Evolutionary conservation across 371 early-diverging fungal genomes (phyloP).

Genomic region (Saksenaea oblongispora): DNA sequence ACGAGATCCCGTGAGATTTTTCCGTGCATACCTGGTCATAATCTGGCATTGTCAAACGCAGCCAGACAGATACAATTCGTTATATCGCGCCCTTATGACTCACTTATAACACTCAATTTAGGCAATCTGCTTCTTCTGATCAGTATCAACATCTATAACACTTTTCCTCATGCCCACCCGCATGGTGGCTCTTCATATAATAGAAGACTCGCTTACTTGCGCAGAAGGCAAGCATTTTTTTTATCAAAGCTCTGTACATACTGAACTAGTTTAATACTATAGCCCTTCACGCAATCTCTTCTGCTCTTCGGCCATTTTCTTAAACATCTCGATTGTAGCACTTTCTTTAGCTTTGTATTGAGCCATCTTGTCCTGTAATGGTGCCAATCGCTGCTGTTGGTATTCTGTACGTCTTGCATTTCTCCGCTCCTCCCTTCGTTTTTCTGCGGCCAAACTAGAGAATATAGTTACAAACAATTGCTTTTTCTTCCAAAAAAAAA

Average conservation of each 20-base stretch:
- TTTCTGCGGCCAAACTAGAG: conserved; percentile 48
- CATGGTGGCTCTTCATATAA: too few species aligned
- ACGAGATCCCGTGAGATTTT: too few species aligned
- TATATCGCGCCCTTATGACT: too few species aligned
- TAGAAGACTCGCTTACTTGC: too few species aligned
- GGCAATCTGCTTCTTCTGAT: too few species aligned
- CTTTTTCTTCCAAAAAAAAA: conserved; percentile 9
- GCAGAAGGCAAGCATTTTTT: neutral
- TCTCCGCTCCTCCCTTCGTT: conserved; percentile 47
- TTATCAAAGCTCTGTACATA: neutral
- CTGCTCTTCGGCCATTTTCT: conserved; percentile 62
- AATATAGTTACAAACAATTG: neutral
- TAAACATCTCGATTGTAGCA: conserved; percentile 71
- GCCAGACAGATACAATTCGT: too few species aligned
- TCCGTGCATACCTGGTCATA: too few species aligned
- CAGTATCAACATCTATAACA: too few species aligned
- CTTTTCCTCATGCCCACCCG: too few species aligned
- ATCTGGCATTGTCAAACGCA: too few species aligned
- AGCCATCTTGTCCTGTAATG: conserved; percentile 48
- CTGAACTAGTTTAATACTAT: neutral
- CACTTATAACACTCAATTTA: too few species aligned
- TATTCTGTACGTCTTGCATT: conserved; percentile 38
- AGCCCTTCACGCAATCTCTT: conserved; percentile 20
- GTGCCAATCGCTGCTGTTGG: conserved; percentile 38
- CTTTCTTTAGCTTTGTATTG: conserved; percentile 66